Conservation (phyloP, 2,329 filamentous ascomycete species). For the Malbranchea cinnamomea region DNA sequence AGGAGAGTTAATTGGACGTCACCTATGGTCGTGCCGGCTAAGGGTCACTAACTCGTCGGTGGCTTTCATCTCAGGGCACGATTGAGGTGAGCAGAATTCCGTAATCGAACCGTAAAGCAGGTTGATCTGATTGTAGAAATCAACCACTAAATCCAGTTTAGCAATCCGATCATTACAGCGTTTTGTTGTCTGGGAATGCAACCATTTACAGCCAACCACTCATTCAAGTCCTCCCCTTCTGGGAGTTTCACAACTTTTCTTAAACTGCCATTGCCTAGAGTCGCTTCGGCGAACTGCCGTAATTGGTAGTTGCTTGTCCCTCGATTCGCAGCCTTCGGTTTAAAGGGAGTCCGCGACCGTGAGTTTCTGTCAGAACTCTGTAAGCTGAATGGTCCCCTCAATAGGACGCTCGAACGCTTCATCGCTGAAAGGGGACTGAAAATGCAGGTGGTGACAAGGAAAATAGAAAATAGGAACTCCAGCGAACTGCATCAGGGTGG, state of each 20-base stretch:
- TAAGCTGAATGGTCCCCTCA: no score
- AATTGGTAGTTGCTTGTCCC: slow-evolving; percentile 86
- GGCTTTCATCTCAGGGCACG: slow-evolving; percentile 99
- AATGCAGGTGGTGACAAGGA: slow-evolving; percentile 18
- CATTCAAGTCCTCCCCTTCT: slow-evolving; percentile 92
- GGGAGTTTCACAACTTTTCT: slow-evolving; percentile 93
- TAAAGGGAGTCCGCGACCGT: slow-evolving; percentile 79
- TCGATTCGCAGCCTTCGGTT: slow-evolving; percentile 68
- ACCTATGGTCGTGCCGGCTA: not conserved
- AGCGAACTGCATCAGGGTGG: slow-evolving; percentile 15
- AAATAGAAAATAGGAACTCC: no score
- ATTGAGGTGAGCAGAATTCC: slow-evolving; percentile 94
- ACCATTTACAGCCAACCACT: slow-evolving; percentile 98
- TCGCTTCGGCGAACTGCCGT: slow-evolving; percentile 95
- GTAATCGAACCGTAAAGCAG: slow-evolving; percentile 96
- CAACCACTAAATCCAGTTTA: slow-evolving; percentile 54
- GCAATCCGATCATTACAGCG: no score
- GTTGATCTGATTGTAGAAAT: slow-evolving; percentile 99
- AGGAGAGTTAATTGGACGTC: not conserved
- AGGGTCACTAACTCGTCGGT: slow-evolving; percentile 65
- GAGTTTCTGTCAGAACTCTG: slow-evolving; percentile 49
- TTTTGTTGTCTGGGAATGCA: no score
- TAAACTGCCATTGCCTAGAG: slow-evolving; percentile 82
- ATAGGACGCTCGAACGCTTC: no score
- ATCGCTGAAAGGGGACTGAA: slow-evolving; percentile 13